Base-by-base conservation (phyloP, 306 rosid genomes). In the Castanea sativa region DNA sequence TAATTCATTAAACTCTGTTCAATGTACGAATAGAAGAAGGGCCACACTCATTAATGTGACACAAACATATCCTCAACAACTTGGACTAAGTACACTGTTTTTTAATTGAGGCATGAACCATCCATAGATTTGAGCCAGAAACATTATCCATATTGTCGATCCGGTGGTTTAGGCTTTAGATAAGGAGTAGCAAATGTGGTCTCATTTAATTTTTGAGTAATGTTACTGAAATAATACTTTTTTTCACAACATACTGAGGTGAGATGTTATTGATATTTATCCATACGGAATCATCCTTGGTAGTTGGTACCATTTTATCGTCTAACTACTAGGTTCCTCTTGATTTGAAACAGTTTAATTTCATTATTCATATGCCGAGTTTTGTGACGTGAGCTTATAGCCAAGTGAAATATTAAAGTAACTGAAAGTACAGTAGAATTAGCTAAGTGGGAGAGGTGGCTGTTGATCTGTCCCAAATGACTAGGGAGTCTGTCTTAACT, bases 41-140 rank as follows among this genome's bases (percentile, higher is more conserved):
- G 71, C 88, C 88, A 75, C 74, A 69, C 79, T 79, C 68, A 79
- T 88, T 78, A 65, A 72, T 85, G 82, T 77, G 58, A 33, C 3
- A 49, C 8, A 21, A 21, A 53, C 55, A 56, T 43, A 78, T 2
- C 15, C 53, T 49, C 53, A 49, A 12, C 19, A 77, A 73, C 85
- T 55, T 68, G 74, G 85, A 69, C 85, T 25, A 83, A 77, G 80
- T 85, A 64, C 92, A 70, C 53, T 86, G 92, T 73, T 86, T 83
- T 78, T 63, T 16, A 43, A 29, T 72, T 23, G 16, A 82, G 86
- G 77, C 74, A 85, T 74, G 84, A 78, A 78, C 79, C 21, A 2
- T 63, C 14, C n/a, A 52, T 75, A 74, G 76, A 78, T 41, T 38
- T 58, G 71, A 80, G 79, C 72, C 35, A 71, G 73, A 80, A 55